These are phyloP conservation scores for Erythrobasidium yunnanense DNA, from an alignment of 768 basidiomycete species.

Conservation along the genomic window DNA sequence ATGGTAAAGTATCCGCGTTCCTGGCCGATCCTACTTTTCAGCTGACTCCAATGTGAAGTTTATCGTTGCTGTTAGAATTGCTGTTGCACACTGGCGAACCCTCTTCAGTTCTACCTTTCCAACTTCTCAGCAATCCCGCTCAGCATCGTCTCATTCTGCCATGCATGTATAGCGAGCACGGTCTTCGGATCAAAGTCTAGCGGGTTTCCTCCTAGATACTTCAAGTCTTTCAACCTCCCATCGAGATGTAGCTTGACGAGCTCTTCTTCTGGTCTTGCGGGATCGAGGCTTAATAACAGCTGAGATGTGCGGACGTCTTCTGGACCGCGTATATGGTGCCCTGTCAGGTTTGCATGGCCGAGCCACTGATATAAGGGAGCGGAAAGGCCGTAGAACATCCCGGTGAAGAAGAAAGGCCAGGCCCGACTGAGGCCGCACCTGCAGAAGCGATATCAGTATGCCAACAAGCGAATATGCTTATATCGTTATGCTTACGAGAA, in stretches of 20 bases:
- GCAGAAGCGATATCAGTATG: neutral
- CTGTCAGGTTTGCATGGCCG: neutral
- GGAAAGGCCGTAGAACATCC: conserved; percentile 6
- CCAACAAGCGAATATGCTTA: too few species aligned
- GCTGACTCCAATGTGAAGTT: too few species aligned
- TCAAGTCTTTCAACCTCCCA: conserved; percentile 1
- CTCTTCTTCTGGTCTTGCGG: neutral
- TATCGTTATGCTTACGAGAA: neutral
- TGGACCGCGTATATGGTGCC: neutral
- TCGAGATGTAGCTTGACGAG: conserved; percentile 11
- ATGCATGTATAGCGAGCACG: conserved; percentile 6
- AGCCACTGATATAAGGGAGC: conserved; percentile 19
- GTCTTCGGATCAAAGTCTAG: conserved; percentile 6
- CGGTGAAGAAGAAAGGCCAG: conserved; percentile 8
- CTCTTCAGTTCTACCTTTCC: neutral
- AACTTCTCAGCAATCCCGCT: neutral
- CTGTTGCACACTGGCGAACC: too few species aligned
- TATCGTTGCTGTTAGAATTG: too few species aligned
- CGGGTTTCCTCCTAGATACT: neutral
- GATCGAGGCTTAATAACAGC: neutral
- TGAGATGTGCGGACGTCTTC: conserved; percentile 17
- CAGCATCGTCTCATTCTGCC: neutral
- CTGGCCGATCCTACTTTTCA: too few species aligned
- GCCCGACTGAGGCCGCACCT: conserved; percentile 13
- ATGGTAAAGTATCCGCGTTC: too few species aligned